Conservation (phyloP, 2,329 filamentous ascomycete species). For the Phyllosticta capitalensis region DNA sequence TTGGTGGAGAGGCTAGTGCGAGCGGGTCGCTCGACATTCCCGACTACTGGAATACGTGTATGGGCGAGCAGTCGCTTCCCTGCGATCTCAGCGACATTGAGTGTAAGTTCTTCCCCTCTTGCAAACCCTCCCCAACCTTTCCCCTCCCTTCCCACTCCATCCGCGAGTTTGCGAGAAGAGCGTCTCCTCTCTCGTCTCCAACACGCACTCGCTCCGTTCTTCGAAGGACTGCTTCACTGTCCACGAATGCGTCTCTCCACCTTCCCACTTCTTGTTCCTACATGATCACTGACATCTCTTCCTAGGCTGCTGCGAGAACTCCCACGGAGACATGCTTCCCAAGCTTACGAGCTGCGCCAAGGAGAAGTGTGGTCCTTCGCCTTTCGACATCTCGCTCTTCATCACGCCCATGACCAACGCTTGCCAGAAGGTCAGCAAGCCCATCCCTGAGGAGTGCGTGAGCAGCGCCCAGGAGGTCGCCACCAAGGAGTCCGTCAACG, state of each 20-base stretch:
- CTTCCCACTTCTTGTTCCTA: no score
- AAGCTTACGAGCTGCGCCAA: background rate
- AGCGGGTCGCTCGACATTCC: background rate
- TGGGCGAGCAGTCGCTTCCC: background rate
- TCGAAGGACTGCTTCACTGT: no score
- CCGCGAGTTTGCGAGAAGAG: no score
- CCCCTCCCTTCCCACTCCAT: no score
- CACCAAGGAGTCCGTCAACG: background rate
- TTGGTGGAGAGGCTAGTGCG: background rate
- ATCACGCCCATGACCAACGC: background rate
- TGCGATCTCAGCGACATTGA: background rate
- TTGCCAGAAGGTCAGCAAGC: background rate
- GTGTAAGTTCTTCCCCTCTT: background rate
- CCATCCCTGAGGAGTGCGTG: background rate
- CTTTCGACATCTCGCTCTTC: background rate
- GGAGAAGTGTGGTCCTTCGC: background rate
- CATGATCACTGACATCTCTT: background rate
- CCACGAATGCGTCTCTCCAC: no score
- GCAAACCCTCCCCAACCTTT: no score
- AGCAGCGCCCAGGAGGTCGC: background rate
- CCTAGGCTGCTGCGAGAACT: background rate
- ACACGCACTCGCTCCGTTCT: no score
- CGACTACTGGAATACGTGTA: background rate
- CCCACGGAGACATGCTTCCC: background rate
- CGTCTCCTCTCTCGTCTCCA: no score